phyloP scores from a whole-genome alignment of 2,329 filamentous ascomycete species.

The Emmonsiellopsis sp. region DNA sequence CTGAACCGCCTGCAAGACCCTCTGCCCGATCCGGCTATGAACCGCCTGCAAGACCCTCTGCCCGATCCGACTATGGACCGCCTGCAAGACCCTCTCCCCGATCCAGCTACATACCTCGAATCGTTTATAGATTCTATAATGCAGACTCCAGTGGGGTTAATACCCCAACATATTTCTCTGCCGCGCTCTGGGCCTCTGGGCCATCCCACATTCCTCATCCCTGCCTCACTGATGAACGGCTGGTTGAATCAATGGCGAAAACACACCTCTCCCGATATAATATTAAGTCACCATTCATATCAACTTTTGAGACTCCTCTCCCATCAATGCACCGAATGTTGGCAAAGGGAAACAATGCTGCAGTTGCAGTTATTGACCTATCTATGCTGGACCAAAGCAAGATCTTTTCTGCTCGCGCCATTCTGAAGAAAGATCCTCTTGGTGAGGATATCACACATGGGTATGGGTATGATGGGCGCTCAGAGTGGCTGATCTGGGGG shows the following conservation, averaged over 20 bases:
- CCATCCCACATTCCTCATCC: slow-evolving; percentile 9
- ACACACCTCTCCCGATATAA: slow-evolving; percentile 19
- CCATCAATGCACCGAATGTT: slow-evolving; percentile 26
- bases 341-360: slow-evolving; percentile 14
- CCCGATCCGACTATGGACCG: not conserved
- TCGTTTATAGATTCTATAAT: slow-evolving; percentile 28
- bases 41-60: too few relatives aligned
- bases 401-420: slow-evolving; percentile 19
- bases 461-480: slow-evolving; percentile 18
- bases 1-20: too few relatives aligned
- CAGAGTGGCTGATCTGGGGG: slow-evolving; percentile 30
- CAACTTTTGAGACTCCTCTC: slow-evolving; percentile 18
- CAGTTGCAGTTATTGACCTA: slow-evolving; percentile 24
- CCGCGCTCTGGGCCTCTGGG: slow-evolving; percentile 17
- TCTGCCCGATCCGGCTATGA: not conserved
- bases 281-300: slow-evolving; percentile 26
- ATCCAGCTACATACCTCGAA: slow-evolving; percentile 12
- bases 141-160: slow-evolving; percentile 25
- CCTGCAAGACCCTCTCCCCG: too few relatives aligned
- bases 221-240: slow-evolving; percentile 4
- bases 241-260: slow-evolving; percentile 16
- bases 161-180: slow-evolving; percentile 13
- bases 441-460: slow-evolving; percentile 10
- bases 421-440: slow-evolving; percentile 14
- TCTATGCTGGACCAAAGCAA: slow-evolving; percentile 13